Conservation (phyloP, 106 monocot species). For the Acorus gramineus region DNA sequence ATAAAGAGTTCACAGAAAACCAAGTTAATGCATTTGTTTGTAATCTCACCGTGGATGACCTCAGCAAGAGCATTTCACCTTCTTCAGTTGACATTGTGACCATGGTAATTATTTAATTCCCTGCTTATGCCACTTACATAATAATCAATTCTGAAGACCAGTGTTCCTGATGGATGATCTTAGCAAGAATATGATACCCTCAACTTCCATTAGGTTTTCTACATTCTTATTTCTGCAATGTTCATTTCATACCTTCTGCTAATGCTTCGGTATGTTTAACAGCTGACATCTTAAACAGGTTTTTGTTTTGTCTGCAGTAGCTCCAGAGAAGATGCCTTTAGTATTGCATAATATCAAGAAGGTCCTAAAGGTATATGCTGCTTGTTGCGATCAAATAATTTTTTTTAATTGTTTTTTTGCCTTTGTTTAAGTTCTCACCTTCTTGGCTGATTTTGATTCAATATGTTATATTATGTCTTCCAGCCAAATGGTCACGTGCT, state of each 20-base stretch:
- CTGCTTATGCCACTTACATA: not conserved
- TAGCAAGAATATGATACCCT: too few species aligned
- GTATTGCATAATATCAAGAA: slow-evolving; percentile 75
- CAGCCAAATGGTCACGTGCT: slow-evolving; percentile 86
- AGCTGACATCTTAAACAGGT: slow-evolving; percentile 88
- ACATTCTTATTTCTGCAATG: not conserved
- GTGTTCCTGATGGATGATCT: too few species aligned
- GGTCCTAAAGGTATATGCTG: slow-evolving; percentile 61
- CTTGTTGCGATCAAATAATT: not conserved
- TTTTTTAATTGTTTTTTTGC: too few species aligned
- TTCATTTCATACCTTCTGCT: not conserved
- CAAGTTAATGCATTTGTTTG: slow-evolving; percentile 84
- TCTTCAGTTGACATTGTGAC: slow-evolving; percentile 88
- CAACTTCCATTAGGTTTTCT: not conserved
- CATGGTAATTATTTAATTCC: slow-evolving; percentile 43
- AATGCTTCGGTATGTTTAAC: not conserved
- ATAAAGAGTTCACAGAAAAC: slow-evolving; percentile 57
- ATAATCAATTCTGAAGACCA: too few species aligned
- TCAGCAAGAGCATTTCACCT: slow-evolving; percentile 43
- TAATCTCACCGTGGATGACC: slow-evolving; percentile 60
- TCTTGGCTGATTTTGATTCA: not conserved
- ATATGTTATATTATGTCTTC: slow-evolving; percentile 4
- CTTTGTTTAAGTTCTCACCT: not conserved
- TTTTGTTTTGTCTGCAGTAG: slow-evolving; percentile 93
- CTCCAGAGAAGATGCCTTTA: slow-evolving; percentile 86